Percentiles rank a stretch among this genome's conserved stretches.
Evolutionary conservation across 208 protist species (phyloP).

Genomic region (Wallacemonas sp.): DNA sequence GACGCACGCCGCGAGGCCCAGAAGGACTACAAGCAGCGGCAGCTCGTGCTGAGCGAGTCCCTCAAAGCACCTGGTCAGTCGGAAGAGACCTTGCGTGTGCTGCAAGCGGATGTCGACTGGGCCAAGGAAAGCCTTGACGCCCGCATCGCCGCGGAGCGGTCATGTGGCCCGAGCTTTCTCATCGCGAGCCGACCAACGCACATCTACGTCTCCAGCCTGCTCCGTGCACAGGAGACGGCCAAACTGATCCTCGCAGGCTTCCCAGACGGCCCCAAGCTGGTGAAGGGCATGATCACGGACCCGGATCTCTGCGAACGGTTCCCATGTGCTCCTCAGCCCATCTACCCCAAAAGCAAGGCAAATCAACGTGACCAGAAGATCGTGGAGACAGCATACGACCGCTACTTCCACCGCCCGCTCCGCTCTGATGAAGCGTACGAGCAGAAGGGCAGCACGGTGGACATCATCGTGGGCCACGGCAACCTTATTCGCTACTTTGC

Average conservation of each 20-base stretch:
- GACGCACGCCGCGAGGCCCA: neutral
- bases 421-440: constrained; percentile 15
- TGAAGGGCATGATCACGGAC: constrained; percentile 31
- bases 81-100: constrained; percentile 8
- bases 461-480: constrained; percentile 80
- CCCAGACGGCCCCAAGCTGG: constrained; percentile 15
- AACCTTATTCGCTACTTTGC: constrained; percentile 90
- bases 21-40: neutral
- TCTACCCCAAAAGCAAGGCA: constrained; percentile 12
- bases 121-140: constrained; percentile 7
- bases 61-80: constrained; percentile 15
- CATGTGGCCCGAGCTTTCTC: constrained; percentile 25
- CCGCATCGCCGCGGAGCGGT: constrained; percentile 12
- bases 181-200: constrained; percentile 26
- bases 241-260: constrained; percentile 51
- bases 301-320: constrained; percentile 50
- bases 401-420: constrained; percentile 68
- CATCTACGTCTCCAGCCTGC: constrained; percentile 65
- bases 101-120: constrained; percentile 19
- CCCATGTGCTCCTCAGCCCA: constrained; percentile 61
- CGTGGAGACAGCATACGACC: constrained; percentile 54
- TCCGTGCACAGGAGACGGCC: constrained; percentile 63
- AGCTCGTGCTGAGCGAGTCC: neutral
- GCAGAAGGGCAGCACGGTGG: constrained; percentile 39
- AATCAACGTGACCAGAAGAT: constrained; percentile 36